Evolutionary conservation across 345 rosid species (phyloP).

Genomic region (Aegle marmelos): DNA sequence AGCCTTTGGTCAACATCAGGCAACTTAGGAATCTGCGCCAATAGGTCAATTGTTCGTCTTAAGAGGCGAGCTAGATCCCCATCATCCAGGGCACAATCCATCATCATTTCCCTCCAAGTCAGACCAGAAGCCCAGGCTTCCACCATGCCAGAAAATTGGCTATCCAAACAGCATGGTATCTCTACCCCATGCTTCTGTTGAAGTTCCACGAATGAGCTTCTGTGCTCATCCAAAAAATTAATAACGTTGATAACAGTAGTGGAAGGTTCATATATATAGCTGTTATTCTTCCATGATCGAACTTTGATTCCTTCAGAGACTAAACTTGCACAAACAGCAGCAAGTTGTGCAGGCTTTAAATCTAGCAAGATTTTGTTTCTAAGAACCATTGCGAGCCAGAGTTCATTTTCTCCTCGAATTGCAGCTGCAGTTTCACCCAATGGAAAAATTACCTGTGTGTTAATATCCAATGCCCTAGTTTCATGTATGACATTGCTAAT

Average conservation of each 20-base stretch:
- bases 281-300: constrained; percentile 67
- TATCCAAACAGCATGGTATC: constrained; percentile 68
- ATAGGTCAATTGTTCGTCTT: constrained; percentile 73
- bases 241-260: constrained; percentile 47
- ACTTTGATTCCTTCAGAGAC: constrained; percentile 92
- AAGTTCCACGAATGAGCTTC: constrained; percentile 51
- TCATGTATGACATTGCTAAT: constrained; percentile 88
- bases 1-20: constrained; percentile 69
- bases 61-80: constrained; percentile 90
- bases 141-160: constrained; percentile 95
- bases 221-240: constrained; percentile 61
- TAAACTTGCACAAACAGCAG: constrained; percentile 73
- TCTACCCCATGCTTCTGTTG: constrained; percentile 84
- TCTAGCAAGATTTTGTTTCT: constrained; percentile 61
- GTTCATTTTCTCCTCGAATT: constrained; percentile 92
- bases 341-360: constrained; percentile 81
- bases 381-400: constrained; percentile 90
- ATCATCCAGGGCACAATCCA: constrained; percentile 97
- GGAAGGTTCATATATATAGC: constrained; percentile 72
- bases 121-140: constrained; percentile 98
- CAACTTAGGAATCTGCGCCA: constrained; percentile 92
- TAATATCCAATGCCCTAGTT: constrained; percentile 72
- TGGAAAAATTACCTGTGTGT: constrained; percentile 75
- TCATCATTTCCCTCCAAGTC: constrained; percentile 91
- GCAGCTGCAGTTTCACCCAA: constrained; percentile 96